Base-by-base conservation (phyloP, 2,329 filamentous ascomycete species). In the Calonectria crousiana region DNA sequence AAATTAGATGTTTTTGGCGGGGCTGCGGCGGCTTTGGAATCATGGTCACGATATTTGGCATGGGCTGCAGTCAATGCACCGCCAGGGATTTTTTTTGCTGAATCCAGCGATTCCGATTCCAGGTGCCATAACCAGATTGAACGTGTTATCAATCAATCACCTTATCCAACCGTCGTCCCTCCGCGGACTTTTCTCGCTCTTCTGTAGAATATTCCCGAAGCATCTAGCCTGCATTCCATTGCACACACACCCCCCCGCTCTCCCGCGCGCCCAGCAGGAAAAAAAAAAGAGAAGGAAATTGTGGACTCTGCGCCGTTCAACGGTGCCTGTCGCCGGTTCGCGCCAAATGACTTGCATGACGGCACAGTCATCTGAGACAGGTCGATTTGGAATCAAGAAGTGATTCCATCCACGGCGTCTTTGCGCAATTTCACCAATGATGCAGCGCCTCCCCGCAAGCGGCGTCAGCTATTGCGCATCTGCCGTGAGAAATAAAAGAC, bases 1-100 rank as follows among this genome's bases (percentile, higher is more conserved):
- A 62, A 62, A 62, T 62, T 41, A 16, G 23, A 41, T 34, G 23
- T 26, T 32, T 28, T 9, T 41, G 56, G 56, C 56, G 56, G 56
- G 56, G 56, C 56, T 20, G 34, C 56, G 26, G 6, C n/a, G 56
- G 34, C 56, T 71, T 71, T 71, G 69, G 69, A 71, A 71, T 71
- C 69, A 71, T 41, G 30, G 30, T 36, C 67, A 58, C 53, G 51
- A 41, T 38, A 53, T 66, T 34, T 20, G 58, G 58, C 32, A 71
- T 65, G 58, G 69, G 47, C 58, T 20, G 20, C 9, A 20, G 36
- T 58, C 36, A 11, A 32, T 67, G 34, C 36, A 28, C 34, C 23
- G 16, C 26, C 23, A 23, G 41, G 14, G 14, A 30, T 4, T 36
- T 26, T 47, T 4, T 36, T 26, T 47, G 62, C 56, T 60, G 34